A percentile compares a stretch with the other conserved stretches of the same genome.
These are phyloP conservation scores for Malassezia psittaci DNA, from an alignment of 1,284 basidiomycete genomes.

Conservation along the genomic window DNA sequence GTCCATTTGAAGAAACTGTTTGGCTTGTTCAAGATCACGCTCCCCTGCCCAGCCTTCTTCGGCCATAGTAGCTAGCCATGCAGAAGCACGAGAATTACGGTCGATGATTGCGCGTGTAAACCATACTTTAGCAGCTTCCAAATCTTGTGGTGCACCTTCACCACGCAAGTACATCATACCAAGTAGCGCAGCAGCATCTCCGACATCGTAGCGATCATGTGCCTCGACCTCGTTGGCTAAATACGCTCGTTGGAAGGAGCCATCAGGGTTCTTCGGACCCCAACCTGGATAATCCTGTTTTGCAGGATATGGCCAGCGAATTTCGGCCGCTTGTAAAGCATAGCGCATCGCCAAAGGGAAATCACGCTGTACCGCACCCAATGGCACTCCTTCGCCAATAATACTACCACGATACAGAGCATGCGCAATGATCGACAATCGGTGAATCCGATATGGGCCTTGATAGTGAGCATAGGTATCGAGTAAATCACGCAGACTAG, in stretches of 20 bases:
- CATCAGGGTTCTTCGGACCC: slow-evolving; percentile 21
- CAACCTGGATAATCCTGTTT: slow-evolving; percentile 24
- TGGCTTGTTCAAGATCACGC: neutral
- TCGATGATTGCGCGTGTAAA: slow-evolving; percentile 64
- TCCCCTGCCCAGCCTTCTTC: slow-evolving; percentile 70
- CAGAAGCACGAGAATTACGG: slow-evolving; percentile 74
- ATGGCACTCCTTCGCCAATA: slow-evolving; percentile 30
- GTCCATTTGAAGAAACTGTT: neutral
- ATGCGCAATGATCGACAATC: slow-evolving; percentile 28
- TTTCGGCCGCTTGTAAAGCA: slow-evolving; percentile 22
- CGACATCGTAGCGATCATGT: neutral
- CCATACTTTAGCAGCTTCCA: slow-evolving; percentile 75
- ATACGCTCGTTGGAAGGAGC: slow-evolving; percentile 26
- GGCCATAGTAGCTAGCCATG: slow-evolving; percentile 81
- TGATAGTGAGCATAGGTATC: slow-evolving; percentile 52
- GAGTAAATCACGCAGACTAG: slow-evolving; percentile 62
- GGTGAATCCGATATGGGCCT: slow-evolving; percentile 25
- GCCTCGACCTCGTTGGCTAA: slow-evolving; percentile 13
- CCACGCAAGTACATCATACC: slow-evolving; percentile 89
- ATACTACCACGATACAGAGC: slow-evolving; percentile 43
- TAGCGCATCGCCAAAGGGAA: slow-evolving; percentile 25
- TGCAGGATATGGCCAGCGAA: slow-evolving; percentile 40
- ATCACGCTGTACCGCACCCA: slow-evolving; percentile 35
- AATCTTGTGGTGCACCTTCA: slow-evolving; percentile 75
- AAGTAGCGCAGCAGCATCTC: slow-evolving; percentile 49